Conservation (phyloP, 1,139 yeast species). For the Pichia sp. region DNA sequence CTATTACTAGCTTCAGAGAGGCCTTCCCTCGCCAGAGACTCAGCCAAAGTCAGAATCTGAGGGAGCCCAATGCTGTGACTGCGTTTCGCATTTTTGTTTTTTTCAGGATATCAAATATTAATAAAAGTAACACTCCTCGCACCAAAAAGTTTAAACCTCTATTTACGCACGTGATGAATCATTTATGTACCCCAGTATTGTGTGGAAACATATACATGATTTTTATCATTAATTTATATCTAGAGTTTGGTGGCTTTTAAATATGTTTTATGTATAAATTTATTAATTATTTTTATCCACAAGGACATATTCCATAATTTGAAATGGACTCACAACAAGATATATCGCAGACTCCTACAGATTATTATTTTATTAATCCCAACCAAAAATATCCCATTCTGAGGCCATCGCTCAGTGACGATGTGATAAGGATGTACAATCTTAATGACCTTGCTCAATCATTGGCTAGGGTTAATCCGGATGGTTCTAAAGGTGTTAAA, state of each 20-base stretch:
- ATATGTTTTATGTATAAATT: no score
- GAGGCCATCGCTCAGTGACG: constrained; percentile 66
- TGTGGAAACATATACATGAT: no score
- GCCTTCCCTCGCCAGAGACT: not conserved
- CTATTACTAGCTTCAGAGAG: not conserved
- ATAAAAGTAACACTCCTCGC: no score
- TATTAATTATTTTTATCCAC: not conserved
- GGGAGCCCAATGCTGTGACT: not conserved
- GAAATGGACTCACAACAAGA: not conserved
- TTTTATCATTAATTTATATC: no score
- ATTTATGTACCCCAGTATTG: no score
- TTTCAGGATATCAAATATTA: no score
- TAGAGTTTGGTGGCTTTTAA: no score
- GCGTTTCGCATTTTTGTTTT: not conserved
- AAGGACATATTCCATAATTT: not conserved
- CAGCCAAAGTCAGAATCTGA: not conserved
- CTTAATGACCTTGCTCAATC: constrained; percentile 64
- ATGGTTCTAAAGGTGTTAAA: constrained; percentile 86
- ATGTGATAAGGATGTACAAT: constrained; percentile 64
- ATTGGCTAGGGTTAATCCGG: constrained; percentile 82
- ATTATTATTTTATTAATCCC: constrained; percentile 39
- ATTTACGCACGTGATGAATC: no score
- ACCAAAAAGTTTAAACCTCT: no score
- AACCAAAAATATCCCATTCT: constrained; percentile 38
- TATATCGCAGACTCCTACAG: not conserved